Evolutionary conservation across 2,329 filamentous ascomycete genomes (phyloP).

Genomic region (Fusarium sulawesiense): DNA sequence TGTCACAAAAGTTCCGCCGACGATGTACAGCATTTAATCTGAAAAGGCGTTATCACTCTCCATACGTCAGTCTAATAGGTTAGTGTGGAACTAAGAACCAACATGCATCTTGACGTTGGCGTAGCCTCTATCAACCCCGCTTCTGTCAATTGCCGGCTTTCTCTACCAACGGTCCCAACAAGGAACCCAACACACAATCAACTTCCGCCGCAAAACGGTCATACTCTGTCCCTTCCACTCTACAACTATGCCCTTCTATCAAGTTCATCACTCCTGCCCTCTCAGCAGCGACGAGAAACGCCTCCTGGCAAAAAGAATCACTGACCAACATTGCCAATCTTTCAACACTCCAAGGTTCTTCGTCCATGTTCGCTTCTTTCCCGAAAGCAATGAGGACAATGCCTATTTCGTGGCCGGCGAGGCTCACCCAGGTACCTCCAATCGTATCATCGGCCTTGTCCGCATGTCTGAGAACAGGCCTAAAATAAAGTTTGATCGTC

Average conservation of each 20-base stretch:
- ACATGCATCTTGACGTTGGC: not conserved
- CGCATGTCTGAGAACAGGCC: constrained; percentile 22
- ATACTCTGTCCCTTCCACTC: rapidly evolving
- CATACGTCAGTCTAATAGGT: not conserved
- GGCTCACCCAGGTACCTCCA: constrained; percentile 2
- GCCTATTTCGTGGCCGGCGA: constrained; percentile 33
- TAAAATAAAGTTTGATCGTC: constrained; percentile 23
- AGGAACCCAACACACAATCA: not conserved
- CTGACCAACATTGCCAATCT: constrained; percentile 21
- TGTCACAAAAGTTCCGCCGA: too few species aligned
- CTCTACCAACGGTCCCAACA: not conserved
- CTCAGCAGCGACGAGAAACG: constrained; percentile 17
- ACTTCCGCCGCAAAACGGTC: not conserved
- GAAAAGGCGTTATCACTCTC: too few species aligned
- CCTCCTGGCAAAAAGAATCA: constrained; percentile 22
- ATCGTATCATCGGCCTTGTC: constrained; percentile 33
- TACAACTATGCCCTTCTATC: constrained; percentile 32
- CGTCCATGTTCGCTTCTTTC: constrained; percentile 33
- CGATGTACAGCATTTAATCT: too few species aligned
- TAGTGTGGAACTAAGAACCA: not conserved
- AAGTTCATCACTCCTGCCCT: constrained; percentile 31
- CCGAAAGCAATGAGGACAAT: not conserved
- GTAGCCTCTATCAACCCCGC: not conserved
- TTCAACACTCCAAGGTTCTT: constrained; percentile 35
- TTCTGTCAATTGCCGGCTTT: not conserved